Base-by-base conservation (phyloP, 495 filamentous ascomycete species). In the Trichoderma asperelloides region DNA sequence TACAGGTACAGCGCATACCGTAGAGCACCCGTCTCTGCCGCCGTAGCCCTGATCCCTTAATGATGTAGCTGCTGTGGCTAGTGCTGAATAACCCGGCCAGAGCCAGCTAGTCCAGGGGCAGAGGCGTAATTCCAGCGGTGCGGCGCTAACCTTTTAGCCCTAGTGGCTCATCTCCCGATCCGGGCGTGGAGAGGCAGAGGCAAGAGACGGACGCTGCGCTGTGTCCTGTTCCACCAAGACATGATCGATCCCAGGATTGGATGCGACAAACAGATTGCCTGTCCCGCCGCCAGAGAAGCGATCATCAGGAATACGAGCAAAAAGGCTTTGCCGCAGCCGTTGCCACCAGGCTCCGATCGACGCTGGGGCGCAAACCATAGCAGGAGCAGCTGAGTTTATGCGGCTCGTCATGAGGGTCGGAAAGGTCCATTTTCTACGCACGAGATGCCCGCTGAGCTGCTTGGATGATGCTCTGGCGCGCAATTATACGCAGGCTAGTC, bases 131-230 rank as follows among this genome's bases (percentile, higher is more conserved):
- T 60, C 55, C 55, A 60, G 55, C 55, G 55, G 9, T 15, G 27
- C 9, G 55, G 55, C 55, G 55, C 55, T 60, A 60, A 60, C 8
- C 55, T 60, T 37, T 60, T 60, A 30, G 55, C 55, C 49, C 55
- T 60, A 25, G 11, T 30, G 55, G 55, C 27, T n/a, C 55, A 60
- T 60, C 55, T 60, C 55, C 55, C 55, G 55, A 60, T 60, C 55
- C 23, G 55, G 55, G 4, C 9, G 43, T 15, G 27, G 23, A 60
- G 55, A 25, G 55, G 55, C 23, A 30, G 43, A 47, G 13, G 16
- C 55, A 15, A 15, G 23, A 6, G 11, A 4, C 55, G 15, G 15
- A 11, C 21, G 13, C 43, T 55, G 9, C 49, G 25, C 23, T 25
- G n/a, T 23, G 23, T 60, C 12, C 11, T 60, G 23, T 25, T 60